These are phyloP conservation scores for Pinus tabuliformis DNA, from an alignment of 75 land plant genomes.

Conservation along the genomic window DNA sequence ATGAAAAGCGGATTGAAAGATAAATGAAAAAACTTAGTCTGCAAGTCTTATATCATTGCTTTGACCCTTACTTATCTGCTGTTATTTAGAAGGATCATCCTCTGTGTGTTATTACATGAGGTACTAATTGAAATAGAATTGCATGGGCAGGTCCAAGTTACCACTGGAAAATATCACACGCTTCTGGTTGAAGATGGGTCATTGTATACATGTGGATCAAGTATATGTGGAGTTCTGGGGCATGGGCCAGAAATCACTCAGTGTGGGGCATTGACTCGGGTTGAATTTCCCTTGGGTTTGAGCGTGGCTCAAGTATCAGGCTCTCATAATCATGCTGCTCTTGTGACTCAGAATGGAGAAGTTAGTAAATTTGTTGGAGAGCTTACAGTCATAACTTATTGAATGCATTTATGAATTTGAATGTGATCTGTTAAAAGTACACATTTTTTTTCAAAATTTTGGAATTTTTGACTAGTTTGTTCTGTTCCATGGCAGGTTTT, in stretches of 20 bases:
- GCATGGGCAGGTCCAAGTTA: conserved; percentile 69
- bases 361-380: conserved; percentile 34
- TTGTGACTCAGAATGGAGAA: conserved; percentile 78
- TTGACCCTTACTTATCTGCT: not conserved
- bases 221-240: conserved; percentile 74
- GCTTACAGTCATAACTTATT: not conserved
- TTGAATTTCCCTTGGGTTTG: conserved; percentile 45
- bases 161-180: conserved; percentile 84
- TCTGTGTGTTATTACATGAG: not conserved
- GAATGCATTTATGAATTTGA: not conserved
- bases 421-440: not conserved
- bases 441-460: not conserved
- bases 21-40: not conserved
- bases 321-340: conserved; percentile 83
- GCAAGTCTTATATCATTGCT: too few relatives aligned
- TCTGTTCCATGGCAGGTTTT: conserved; percentile 52
- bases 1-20: not conserved
- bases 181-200: conserved; percentile 54
- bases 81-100: not conserved
- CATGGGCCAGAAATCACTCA: conserved; percentile 68
- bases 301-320: conserved; percentile 76
- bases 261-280: conserved; percentile 49
- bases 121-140: conserved; percentile 8
- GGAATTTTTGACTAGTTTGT: conserved; percentile 1
- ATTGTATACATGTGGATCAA: conserved; percentile 73